Evolutionary conservation across 805 yeast genomes (phyloP).

Genomic region (Lipomyces mesembrius): DNA sequence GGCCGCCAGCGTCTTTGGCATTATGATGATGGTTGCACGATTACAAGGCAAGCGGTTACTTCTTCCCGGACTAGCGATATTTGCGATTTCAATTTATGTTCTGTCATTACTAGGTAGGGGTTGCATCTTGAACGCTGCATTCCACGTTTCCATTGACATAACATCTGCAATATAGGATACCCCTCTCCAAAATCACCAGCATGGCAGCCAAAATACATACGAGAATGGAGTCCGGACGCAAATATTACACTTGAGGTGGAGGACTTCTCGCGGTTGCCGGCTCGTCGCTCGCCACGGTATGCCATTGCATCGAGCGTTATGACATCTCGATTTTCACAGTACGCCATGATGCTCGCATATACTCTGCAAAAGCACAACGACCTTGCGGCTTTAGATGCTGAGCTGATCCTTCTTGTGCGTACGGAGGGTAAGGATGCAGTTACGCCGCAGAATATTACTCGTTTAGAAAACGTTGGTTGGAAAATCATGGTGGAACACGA

Average conservation of each 20-base stretch:
- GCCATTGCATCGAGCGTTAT: constrained; percentile 40
- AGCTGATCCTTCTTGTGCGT: constrained; percentile 39
- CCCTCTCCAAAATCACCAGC: neutral
- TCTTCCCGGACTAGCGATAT: neutral
- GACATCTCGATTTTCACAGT: constrained; percentile 39
- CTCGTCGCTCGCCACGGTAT: constrained; percentile 30
- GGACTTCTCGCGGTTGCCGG: neutral
- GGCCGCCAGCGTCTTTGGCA: neutral
- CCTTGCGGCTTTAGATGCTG: constrained; percentile 39
- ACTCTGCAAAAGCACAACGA: constrained; percentile 41
- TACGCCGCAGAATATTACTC: constrained; percentile 38
- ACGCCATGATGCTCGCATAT: constrained; percentile 40
- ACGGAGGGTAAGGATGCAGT: constrained; percentile 41
- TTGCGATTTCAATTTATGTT: neutral
- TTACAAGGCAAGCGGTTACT: neutral
- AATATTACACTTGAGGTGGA: neutral
- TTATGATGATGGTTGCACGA: neutral
- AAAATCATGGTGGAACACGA: constrained; percentile 37
- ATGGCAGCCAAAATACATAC: constrained; percentile 2
- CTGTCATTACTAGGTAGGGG: neutral
- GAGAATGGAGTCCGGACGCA: neutral
- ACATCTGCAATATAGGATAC: neutral
- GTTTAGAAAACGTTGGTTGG: constrained; percentile 41
- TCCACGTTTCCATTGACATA: neutral
- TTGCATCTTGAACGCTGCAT: neutral